Percentiles rank a stretch among this genome's conserved stretches.
Conservation (phyloP, 2,329 filamentous ascomycete species). For the Fusarium domesticum region DNA sequence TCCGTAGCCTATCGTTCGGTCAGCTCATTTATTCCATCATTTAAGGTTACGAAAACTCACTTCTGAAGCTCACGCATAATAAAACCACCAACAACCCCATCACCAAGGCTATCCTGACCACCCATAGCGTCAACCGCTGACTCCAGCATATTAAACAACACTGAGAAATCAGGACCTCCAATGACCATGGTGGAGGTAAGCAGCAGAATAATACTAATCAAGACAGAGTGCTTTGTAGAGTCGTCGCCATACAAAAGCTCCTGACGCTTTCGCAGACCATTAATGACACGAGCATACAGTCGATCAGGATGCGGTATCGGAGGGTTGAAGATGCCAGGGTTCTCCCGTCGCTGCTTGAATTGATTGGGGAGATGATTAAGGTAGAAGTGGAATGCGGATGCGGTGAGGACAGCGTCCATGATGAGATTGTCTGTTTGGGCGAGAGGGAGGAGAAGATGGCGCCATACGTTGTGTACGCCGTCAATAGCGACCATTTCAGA, state of each 20-base stretch:
- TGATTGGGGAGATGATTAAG: conserved; percentile 6
- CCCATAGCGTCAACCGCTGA: conserved; percentile 28
- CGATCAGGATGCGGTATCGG: conserved; percentile 12
- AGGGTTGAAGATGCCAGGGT: not conserved
- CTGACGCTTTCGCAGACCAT: conserved; percentile 14
- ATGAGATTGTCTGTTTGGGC: conserved; percentile 20
- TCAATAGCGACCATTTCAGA: conserved; percentile 28
- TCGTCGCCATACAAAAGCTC: conserved; percentile 13
- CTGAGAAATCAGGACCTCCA: conserved; percentile 27
- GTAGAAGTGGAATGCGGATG: conserved; percentile 19
- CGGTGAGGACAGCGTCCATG: conserved; percentile 22
- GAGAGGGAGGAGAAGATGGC: conserved; percentile 20
- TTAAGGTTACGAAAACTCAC: conserved; percentile 3
- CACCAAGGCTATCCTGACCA: conserved; percentile 16
- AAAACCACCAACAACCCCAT: conserved; percentile 18
- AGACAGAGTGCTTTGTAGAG: conserved; percentile 14
- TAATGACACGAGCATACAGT: conserved; percentile 15
- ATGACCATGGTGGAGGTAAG: conserved; percentile 28
- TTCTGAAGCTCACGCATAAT: conserved; percentile 28
- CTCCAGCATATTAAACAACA: conserved; percentile 26
- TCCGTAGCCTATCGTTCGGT: conserved; percentile 16
- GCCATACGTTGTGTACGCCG: conserved; percentile 27
- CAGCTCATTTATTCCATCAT: accelerated
- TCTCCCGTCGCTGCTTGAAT: not conserved
- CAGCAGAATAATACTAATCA: conserved; percentile 25